phyloP scores from a whole-genome alignment of 352 stramenopile genomes.

The Phytophthora melonis region DNA sequence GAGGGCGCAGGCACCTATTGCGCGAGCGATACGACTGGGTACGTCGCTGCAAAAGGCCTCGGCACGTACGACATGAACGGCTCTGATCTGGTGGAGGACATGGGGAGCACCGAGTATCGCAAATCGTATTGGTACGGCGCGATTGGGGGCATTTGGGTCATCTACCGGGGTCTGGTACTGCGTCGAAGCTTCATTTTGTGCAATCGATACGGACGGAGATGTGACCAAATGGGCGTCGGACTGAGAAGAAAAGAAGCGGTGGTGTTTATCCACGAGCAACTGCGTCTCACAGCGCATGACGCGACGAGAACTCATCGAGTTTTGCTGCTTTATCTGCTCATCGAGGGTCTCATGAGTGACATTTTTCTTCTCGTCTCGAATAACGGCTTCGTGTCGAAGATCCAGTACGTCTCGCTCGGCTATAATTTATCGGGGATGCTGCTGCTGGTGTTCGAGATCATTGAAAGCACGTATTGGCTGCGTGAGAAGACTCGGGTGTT shows the following conservation, averaged over 20 bases:
- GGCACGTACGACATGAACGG: constrained; percentile 28
- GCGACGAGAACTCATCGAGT: constrained; percentile 21
- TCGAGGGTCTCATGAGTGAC: constrained; percentile 34
- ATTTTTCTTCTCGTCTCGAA: constrained; percentile 31
- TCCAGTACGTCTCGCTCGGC: constrained; percentile 39
- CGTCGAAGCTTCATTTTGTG: constrained; percentile 22
- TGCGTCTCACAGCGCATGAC: constrained; percentile 19
- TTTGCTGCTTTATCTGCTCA: constrained; percentile 27
- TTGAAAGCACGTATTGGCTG: constrained; percentile 24
- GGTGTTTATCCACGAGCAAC: constrained; percentile 24
- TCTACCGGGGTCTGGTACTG: constrained; percentile 19
- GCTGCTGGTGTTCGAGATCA: constrained; percentile 17
- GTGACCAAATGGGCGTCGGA: constrained; percentile 11
- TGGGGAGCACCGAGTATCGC: constrained; percentile 4
- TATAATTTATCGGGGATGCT: constrained; percentile 38
- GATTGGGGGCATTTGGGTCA: constrained; percentile 10
- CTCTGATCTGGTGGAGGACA: constrained; percentile 2
- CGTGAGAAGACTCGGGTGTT: constrained; percentile 2
- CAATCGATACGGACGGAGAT: constrained; percentile 11
- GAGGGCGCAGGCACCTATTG: constrained; percentile 18
- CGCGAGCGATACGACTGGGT: constrained; percentile 6
- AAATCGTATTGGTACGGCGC: constrained; percentile 18
- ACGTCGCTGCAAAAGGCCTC: constrained; percentile 8
- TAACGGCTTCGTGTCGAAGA: constrained; percentile 15
- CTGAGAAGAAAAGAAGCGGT: constrained; percentile 8